Evolutionary conservation across 495 filamentous ascomycete species (phyloP).

Genomic region (Aspergillus conjunctus): DNA sequence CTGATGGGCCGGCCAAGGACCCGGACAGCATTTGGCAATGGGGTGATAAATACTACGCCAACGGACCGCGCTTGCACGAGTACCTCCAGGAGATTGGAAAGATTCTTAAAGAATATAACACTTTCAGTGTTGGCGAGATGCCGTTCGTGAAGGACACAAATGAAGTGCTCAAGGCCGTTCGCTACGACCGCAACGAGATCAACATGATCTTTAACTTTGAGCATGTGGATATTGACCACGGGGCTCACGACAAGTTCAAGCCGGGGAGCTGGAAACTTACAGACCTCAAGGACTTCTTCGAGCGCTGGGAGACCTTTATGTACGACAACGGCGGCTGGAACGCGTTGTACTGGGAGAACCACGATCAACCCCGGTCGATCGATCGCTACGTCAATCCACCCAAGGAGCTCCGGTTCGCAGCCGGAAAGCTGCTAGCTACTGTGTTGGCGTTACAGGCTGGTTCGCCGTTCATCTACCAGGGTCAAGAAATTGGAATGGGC

Average conservation of each 20-base stretch:
- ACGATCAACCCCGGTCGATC: slow-evolving; percentile 68
- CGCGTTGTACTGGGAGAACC: slow-evolving; percentile 72
- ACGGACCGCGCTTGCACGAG: slow-evolving; percentile 68
- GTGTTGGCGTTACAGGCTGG: slow-evolving; percentile 62
- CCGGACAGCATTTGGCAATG: slow-evolving; percentile 53
- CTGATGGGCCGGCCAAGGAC: slow-evolving; percentile 62
- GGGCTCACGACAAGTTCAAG: slow-evolving; percentile 52
- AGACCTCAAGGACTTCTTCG: slow-evolving; percentile 59
- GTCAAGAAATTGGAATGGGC: slow-evolving; percentile 75
- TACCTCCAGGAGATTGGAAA: slow-evolving; percentile 62
- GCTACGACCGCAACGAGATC: slow-evolving; percentile 59
- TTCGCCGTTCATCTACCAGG: slow-evolving; percentile 74
- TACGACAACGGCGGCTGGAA: slow-evolving; percentile 72
- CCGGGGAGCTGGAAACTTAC: slow-evolving; percentile 56
- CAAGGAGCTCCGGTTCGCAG: slow-evolving; percentile 45
- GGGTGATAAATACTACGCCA: slow-evolving; percentile 59
- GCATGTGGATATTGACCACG: slow-evolving; percentile 60
- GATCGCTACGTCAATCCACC: slow-evolving; percentile 58
- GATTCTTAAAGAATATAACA: slow-evolving; percentile 68
- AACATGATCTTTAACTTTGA: slow-evolving; percentile 81
- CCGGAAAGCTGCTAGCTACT: slow-evolving; percentile 66
- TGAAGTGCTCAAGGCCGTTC: slow-evolving; percentile 62
- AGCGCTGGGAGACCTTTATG: slow-evolving; percentile 69
- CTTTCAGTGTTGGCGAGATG: slow-evolving; percentile 73
- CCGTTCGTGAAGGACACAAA: slow-evolving; percentile 60